These are phyloP conservation scores for Rosa rugosa DNA, from an alignment of 306 rosid genomes.

Conservation along the genomic window DNA sequence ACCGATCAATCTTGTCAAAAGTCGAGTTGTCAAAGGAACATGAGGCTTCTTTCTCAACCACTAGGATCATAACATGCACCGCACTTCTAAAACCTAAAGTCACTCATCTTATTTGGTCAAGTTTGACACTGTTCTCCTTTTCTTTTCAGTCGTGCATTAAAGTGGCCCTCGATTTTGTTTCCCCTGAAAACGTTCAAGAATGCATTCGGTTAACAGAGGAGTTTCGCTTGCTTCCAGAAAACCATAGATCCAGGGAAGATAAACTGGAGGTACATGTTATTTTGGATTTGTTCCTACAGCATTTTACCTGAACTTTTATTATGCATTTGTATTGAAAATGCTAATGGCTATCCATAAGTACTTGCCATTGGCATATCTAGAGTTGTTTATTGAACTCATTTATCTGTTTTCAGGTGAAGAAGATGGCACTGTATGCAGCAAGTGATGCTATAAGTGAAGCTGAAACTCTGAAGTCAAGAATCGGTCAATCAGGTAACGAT, in stretches of 20 bases:
- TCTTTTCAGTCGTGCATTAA: constrained; percentile 59
- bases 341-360: neutral
- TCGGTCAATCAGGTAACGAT: constrained; percentile 25
- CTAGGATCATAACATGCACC: constrained; percentile 1
- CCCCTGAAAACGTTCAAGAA: constrained; percentile 64
- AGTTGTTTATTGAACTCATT: constrained; percentile 11
- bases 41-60: neutral
- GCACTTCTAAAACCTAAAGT: neutral
- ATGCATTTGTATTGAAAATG: neutral
- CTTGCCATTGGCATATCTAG: constrained; percentile 3
- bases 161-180: constrained; percentile 66
- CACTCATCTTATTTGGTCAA: neutral
- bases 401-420: constrained; percentile 47
- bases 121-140: constrained; percentile 26
- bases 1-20: neutral
- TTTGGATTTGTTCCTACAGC: constrained; percentile 21
- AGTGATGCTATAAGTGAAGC: constrained; percentile 47
- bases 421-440: constrained; percentile 62
- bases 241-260: constrained; percentile 63
- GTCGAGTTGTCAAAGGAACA: neutral
- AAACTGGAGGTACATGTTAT: constrained; percentile 51
- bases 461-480: constrained; percentile 31
- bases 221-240: constrained; percentile 56
- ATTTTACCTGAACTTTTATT: constrained; percentile 15
- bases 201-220: constrained; percentile 55